Base-by-base conservation (phyloP, 2,329 filamentous ascomycete genomes). In the Monilinia laxa region DNA sequence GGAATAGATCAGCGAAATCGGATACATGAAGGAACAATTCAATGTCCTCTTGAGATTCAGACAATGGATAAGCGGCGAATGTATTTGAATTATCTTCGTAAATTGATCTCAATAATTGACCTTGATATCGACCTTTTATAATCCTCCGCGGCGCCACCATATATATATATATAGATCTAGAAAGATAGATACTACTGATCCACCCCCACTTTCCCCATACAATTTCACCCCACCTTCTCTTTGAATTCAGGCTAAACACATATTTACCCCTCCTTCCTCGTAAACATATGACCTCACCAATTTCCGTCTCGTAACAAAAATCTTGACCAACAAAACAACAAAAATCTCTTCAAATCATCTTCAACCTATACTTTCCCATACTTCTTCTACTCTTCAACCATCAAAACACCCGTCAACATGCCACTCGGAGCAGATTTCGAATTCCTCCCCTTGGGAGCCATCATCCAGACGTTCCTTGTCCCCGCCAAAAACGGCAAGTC, bases 391-490 rank as follows among this genome's bases (percentile, higher is more conserved):
- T 42, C 23, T 7, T 42, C 1, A 7, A 42, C 4, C 4, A 54
- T 35, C 45, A 25, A 40, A 60, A 35, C 7, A 23, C 25, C 25
- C 3, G 14, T 52, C 52, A 67, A 56, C 4, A 67, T 67, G 65
- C 23, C 65, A 25, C 56, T 64, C 25, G 59, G 64, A 23, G 58
- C 60, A 3, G 53, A 57, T 35, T 84, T 89, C 74, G 81, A 83
- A 54, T 91, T 94, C 79, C 81, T 94, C 69, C 88, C 90, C 31
- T 83, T 91, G 62, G 91, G 91, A 70, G 91, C 90, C 73, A 91
- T 92, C 76, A 89, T 95, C 76, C 88, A 97, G 77, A 86, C 90
- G 75, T 89, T 97, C 81, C 84, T 83, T 58, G 85, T 98, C 72
- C 90, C 84, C 68, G 81, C 86, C 76, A 62, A 62, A 47, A 28